Evolutionary conservation across 495 filamentous ascomycete genomes (phyloP).

Genomic region (Astrothelium macrocarpum): DNA sequence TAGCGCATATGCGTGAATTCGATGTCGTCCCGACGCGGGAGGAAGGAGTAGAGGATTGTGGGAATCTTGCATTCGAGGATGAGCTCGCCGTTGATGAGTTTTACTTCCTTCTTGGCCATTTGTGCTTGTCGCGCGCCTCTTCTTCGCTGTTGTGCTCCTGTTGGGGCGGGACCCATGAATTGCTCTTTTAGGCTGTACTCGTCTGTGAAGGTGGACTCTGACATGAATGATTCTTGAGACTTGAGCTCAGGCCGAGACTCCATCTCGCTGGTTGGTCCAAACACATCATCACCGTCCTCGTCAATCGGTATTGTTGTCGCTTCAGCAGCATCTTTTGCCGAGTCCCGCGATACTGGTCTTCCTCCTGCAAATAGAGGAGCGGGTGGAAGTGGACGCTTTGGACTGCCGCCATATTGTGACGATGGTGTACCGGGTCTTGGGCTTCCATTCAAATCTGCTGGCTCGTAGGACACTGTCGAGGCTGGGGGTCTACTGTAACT

Average conservation of each 20-base stretch:
- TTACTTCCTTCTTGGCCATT: constrained; percentile 88
- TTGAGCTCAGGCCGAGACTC: constrained; percentile 38
- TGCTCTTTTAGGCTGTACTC: constrained; percentile 42
- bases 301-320: constrained; percentile 46
- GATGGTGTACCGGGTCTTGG: constrained; percentile 86
- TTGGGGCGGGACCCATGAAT: constrained; percentile 82
- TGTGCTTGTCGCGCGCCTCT: constrained; percentile 75
- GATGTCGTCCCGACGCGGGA: constrained; percentile 80
- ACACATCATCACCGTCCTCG: constrained; percentile 61
- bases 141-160: constrained; percentile 71
- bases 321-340: constrained; percentile 40
- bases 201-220: constrained; percentile 55
- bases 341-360: constrained; percentile 36
- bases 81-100: constrained; percentile 91
- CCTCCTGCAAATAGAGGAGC: constrained; percentile 68
- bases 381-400: constrained; percentile 78
- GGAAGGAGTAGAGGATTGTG: constrained; percentile 89
- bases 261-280: constrained; percentile 48
- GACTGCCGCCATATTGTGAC: constrained; percentile 74
- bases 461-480: constrained; percentile 64
- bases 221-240: constrained; percentile 54
- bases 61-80: constrained; percentile 99
- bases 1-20: constrained; percentile 99
- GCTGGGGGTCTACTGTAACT: constrained; percentile 59
- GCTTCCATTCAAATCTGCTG: constrained; percentile 76